Conservation (phyloP, 257 asterid genomes). For the Solanum neorickii region DNA sequence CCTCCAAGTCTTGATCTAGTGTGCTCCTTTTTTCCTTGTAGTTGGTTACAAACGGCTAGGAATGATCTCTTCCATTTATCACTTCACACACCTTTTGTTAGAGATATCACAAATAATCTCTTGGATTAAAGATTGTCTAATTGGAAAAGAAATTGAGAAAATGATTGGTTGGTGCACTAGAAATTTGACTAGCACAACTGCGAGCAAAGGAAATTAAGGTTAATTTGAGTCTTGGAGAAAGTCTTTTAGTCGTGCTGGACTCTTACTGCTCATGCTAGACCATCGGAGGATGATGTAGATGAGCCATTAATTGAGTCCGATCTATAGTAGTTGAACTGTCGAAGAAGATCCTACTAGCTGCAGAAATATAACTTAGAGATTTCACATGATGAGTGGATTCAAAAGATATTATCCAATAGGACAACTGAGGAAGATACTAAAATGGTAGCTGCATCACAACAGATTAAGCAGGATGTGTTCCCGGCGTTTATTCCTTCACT, state of each 20-base stretch:
- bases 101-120: not conserved
- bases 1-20: not conserved
- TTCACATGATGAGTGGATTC: not conserved
- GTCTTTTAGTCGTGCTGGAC: not conserved
- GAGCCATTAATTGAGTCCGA: not conserved
- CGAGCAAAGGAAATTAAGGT: not conserved
- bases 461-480: not conserved
- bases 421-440: not conserved
- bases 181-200: not conserved
- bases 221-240: not conserved
- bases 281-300: not conserved
- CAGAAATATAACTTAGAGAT: not conserved
- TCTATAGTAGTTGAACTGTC: not conserved
- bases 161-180: not conserved
- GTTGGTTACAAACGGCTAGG: not conserved
- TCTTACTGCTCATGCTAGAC: not conserved
- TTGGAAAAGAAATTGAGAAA: not conserved
- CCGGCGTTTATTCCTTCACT: not conserved
- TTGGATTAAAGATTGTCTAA: not conserved
- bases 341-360: not conserved
- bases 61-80: not conserved
- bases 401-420: not conserved
- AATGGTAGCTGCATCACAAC: not conserved
- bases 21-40: not conserved
- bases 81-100: not conserved